phyloP scores from a whole-genome alignment of 805 yeast species.

The Candida peoriensis region DNA sequence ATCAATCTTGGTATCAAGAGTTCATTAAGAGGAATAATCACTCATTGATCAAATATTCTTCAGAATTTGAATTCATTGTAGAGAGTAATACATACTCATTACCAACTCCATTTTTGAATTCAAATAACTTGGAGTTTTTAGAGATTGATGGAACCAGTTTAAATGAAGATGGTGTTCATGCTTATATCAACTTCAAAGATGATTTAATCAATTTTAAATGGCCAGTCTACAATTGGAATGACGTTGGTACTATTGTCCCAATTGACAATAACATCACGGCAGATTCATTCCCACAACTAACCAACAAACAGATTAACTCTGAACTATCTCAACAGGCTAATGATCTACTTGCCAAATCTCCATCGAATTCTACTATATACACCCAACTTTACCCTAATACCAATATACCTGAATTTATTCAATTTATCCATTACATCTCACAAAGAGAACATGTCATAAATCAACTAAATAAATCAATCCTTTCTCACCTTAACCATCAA shows the following conservation, averaged over 20 bases:
- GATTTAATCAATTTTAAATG: slow-evolving; percentile 8
- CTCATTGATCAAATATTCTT: slow-evolving; percentile 18
- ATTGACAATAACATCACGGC: background rate
- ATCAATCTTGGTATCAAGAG: slow-evolving; percentile 26
- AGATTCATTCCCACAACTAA: slow-evolving; percentile 8
- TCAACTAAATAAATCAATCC: slow-evolving; percentile 13
- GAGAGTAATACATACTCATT: slow-evolving; percentile 15
- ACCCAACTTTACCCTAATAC: slow-evolving; percentile 21
- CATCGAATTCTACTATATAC: slow-evolving; percentile 24
- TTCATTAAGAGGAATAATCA: slow-evolving; percentile 5
- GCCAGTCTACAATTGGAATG: slow-evolving; percentile 18
- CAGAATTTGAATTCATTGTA: slow-evolving; percentile 16
- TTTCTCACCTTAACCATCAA: slow-evolving; percentile 14
- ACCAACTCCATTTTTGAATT: slow-evolving; percentile 25
- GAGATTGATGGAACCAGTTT: slow-evolving; percentile 14
- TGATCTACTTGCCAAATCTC: slow-evolving; percentile 23
- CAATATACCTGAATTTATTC: slow-evolving; percentile 17
- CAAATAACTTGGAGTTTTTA: slow-evolving; percentile 20
- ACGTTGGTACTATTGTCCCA: slow-evolving; percentile 6
- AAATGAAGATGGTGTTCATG: slow-evolving; percentile 25
- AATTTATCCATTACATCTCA: slow-evolving; percentile 10
- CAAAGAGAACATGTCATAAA: slow-evolving; percentile 15
- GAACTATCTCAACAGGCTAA: slow-evolving; percentile 18
- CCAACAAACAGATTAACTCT: slow-evolving; percentile 23
- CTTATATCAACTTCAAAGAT: slow-evolving; percentile 22